Evolutionary conservation across 116 monocot species (phyloP).

Genomic region (Posidonia oceanica): DNA sequence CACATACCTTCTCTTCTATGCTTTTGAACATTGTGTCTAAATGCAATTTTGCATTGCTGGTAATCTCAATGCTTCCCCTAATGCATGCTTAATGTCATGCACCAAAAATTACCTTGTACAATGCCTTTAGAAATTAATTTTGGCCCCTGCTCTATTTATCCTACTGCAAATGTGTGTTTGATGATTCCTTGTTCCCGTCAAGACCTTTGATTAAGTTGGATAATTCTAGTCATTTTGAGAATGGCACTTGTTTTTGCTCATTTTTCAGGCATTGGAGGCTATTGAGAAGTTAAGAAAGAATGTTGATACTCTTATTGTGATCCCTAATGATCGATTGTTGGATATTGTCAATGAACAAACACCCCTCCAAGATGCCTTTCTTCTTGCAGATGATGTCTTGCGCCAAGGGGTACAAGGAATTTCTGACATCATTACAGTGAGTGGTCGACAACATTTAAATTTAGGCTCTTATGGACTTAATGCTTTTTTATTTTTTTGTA

Average conservation of each 20-base stretch:
- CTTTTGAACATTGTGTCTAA: no score
- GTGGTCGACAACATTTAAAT: background rate
- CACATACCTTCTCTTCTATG: no score
- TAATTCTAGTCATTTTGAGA: background rate
- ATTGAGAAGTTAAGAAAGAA: slow-evolving; percentile 77
- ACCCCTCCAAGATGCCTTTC: slow-evolving; percentile 91
- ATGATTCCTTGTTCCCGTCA: no score
- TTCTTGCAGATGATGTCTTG: slow-evolving; percentile 87
- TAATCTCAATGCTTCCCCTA: no score
- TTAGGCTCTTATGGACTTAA: background rate
- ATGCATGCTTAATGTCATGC: no score
- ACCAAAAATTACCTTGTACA: no score
- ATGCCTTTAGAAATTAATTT: no score
- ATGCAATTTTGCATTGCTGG: no score
- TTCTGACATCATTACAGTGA: slow-evolving; percentile 87
- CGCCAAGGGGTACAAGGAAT: slow-evolving; percentile 96
- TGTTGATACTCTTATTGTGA: slow-evolving; percentile 95
- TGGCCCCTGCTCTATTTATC: no score
- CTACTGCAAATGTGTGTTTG: no score
- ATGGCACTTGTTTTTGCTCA: background rate
- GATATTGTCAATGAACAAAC: slow-evolving; percentile 82
- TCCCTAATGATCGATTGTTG: slow-evolving; percentile 85
- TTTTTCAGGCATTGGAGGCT: slow-evolving; percentile 71
- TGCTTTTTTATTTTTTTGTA: background rate
- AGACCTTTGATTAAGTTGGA: no score